Percentiles rank a stretch among this genome's conserved stretches.
These are phyloP conservation scores for Gastrolobium villosum DNA, from an alignment of 306 rosid species.

Conservation along the genomic window DNA sequence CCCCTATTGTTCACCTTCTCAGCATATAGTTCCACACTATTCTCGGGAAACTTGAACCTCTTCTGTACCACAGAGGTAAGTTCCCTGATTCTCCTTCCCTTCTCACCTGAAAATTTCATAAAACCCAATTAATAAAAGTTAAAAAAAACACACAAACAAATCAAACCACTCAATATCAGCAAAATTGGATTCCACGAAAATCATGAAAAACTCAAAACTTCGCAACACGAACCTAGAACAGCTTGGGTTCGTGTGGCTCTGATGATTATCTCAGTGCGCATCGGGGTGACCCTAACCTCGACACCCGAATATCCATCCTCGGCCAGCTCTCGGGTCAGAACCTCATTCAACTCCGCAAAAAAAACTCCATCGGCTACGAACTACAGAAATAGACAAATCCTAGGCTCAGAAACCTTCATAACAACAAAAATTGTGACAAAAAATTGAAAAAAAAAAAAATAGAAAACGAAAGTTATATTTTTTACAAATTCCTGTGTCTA, in stretches of 20 bases:
- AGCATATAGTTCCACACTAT: slow-evolving; percentile 3
- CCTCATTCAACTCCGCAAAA: slow-evolving; percentile 1
- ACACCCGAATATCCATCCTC: slow-evolving; percentile 1
- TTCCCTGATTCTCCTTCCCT: slow-evolving; percentile 15
- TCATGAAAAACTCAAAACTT: background rate
- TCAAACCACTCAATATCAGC: too few species aligned
- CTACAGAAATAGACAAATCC: background rate
- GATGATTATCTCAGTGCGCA: slow-evolving; percentile 3
- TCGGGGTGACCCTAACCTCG: slow-evolving; percentile 17
- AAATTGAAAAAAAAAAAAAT: background rate
- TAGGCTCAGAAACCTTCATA: background rate
- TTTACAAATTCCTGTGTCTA: too few species aligned
- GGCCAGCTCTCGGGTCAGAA: background rate
- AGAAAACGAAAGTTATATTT: background rate
- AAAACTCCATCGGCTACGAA: slow-evolving; percentile 6
- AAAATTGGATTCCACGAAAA: background rate
- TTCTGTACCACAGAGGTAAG: slow-evolving; percentile 14
- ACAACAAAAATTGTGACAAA: too few species aligned
- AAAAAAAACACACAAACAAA: too few species aligned
- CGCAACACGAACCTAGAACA: background rate
- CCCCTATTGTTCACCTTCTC: slow-evolving; percentile 6
- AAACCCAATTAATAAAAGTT: too few species aligned
- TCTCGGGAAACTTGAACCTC: background rate
- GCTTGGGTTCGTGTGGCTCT: slow-evolving; percentile 8
- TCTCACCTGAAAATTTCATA: background rate